Evolutionary conservation across 1,284 basidiomycete species (phyloP).

Genomic region (Athelia psychrophila): DNA sequence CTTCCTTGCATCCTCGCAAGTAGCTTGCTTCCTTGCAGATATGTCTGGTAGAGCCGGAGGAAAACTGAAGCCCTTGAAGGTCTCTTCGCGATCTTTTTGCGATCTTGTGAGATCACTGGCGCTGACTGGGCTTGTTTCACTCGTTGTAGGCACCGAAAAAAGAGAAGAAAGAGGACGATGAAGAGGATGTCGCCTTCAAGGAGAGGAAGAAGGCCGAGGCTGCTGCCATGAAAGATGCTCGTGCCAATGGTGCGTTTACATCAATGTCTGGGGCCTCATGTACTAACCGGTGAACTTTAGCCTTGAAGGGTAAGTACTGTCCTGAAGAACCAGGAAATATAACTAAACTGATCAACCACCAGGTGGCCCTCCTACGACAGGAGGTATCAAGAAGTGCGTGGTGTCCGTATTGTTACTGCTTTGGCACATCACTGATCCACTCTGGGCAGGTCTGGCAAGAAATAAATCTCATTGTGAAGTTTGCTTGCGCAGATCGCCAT

Average conservation of each 20-base stretch:
- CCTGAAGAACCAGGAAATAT: not conserved
- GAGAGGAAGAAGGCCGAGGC: constrained; percentile 71
- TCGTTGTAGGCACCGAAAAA: constrained; percentile 69
- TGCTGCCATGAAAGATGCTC: constrained; percentile 64
- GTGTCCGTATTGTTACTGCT: constrained; percentile 3
- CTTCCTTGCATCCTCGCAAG: not conserved
- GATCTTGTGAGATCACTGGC: not conserved
- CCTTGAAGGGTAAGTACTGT: constrained; percentile 53
- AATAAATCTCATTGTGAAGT: constrained; percentile 32
- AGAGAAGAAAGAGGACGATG: constrained; percentile 66
- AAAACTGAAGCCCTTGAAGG: constrained; percentile 78
- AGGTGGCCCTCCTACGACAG: constrained; percentile 65
- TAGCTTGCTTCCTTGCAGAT: not conserved
- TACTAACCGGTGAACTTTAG: constrained; percentile 27
- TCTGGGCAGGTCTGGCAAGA: constrained; percentile 64
- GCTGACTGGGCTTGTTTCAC: not conserved
- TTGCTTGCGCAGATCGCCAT: not conserved
- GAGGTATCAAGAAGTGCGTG: constrained; percentile 80
- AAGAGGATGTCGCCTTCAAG: constrained; percentile 71
- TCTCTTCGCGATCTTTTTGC: constrained; percentile 14
- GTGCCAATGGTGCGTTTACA: constrained; percentile 59
- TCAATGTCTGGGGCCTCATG: not conserved
- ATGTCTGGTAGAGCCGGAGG: constrained; percentile 79
- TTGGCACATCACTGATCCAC: constrained; percentile 4
- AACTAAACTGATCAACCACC: constrained; percentile 4